Evolutionary conservation across 2,329 filamentous ascomycete genomes (phyloP).

Genomic region (Hymenoscyphus occultus): DNA sequence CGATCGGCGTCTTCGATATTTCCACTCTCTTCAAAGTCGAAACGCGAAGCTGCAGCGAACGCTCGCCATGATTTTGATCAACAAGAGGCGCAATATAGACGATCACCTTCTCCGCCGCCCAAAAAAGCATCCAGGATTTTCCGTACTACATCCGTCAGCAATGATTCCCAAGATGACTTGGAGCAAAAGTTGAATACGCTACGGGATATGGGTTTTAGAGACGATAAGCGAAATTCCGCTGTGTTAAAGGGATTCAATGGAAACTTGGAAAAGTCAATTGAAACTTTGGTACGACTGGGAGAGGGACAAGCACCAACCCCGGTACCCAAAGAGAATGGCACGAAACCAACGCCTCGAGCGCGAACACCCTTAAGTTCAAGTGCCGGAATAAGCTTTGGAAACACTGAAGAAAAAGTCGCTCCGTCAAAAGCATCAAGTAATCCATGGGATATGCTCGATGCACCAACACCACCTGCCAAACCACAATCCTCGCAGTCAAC

Average conservation of each 20-base stretch:
- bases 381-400: constrained; percentile 33
- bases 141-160: constrained; percentile 60
- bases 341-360: constrained; percentile 48
- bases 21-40: constrained; percentile 49
- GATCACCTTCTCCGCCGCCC: constrained; percentile 30
- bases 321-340: constrained; percentile 36
- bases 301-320: constrained; percentile 55
- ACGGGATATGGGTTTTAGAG: constrained; percentile 87
- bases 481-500: constrained; percentile 65
- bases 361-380: constrained; percentile 50
- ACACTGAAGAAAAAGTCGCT: constrained; percentile 23
- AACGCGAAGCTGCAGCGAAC: constrained; percentile 23
- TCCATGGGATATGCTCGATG: constrained; percentile 60
- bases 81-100: constrained; percentile 11
- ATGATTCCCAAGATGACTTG: constrained; percentile 53
- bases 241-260: constrained; percentile 81
- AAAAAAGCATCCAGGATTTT: constrained; percentile 65
- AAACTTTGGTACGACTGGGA: constrained; percentile 78
- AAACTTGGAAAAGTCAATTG: constrained; percentile 81
- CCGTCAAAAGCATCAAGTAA: constrained; percentile 52
- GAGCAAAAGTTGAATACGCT: constrained; percentile 76
- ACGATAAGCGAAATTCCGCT: constrained; percentile 76
- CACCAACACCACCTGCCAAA: constrained; percentile 44
- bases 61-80: constrained; percentile 23
- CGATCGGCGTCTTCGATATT: constrained; percentile 59